These are phyloP conservation scores for Chenopodium formosanum DNA, from an alignment of 148 eudicot genomes.

Conservation along the genomic window DNA sequence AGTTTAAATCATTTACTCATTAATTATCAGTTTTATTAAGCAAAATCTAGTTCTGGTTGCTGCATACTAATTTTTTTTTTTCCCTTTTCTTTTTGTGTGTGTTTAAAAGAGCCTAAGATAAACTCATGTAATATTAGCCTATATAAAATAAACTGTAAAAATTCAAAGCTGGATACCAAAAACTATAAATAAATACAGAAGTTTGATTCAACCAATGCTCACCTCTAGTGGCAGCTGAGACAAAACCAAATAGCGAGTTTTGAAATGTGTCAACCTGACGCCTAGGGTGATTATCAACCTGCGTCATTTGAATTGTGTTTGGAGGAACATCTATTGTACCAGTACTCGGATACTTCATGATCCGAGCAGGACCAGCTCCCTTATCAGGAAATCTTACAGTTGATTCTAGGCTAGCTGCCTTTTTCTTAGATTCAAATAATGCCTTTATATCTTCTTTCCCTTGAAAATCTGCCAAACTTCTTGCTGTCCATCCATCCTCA, in stretches of 20 bases:
- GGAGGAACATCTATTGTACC: constrained; percentile 38
- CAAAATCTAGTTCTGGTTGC: too few species aligned
- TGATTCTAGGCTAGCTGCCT: constrained; percentile 15
- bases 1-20: too few species aligned
- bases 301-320: constrained; percentile 13
- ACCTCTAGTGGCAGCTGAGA: constrained; percentile 59
- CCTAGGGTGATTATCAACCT: constrained; percentile 29
- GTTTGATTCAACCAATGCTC: constrained; percentile 4
- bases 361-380: constrained; percentile 26
- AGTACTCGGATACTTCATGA: constrained; percentile 45
- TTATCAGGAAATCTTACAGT: constrained; percentile 17
- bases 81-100: too few species aligned
- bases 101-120: too few species aligned
- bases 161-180: neutral
- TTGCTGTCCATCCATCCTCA: constrained; percentile 64
- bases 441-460: constrained; percentile 63
- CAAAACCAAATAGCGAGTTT: constrained; percentile 68
- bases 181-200: neutral
- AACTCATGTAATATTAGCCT: neutral
- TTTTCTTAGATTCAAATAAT: constrained; percentile 38
- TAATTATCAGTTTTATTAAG: too few species aligned
- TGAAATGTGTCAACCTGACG: constrained; percentile 41
- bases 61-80: too few species aligned
- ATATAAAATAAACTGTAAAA: neutral
- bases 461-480: constrained; percentile 59